These are phyloP conservation scores for Inonotus obliquus DNA, from an alignment of 1,284 basidiomycete genomes.

Conservation along the genomic window DNA sequence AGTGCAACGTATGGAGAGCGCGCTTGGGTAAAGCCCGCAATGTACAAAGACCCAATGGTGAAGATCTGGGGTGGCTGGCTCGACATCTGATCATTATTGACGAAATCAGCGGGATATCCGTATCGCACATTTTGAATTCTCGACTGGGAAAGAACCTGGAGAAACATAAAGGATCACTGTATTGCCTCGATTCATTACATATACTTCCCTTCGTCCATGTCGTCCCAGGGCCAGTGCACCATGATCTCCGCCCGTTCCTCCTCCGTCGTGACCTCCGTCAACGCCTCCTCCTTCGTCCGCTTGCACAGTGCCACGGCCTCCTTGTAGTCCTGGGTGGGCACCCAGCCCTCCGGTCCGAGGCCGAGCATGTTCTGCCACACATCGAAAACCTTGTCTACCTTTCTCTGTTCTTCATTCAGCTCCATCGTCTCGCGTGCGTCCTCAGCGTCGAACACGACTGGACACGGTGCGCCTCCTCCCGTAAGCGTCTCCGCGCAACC, in stretches of 20 bases:
- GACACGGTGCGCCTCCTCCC: slow-evolving; percentile 35
- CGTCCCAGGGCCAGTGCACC: slow-evolving; percentile 41
- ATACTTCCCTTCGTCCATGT: slow-evolving; percentile 43
- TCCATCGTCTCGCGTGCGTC: slow-evolving; percentile 37
- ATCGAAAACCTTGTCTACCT: slow-evolving; percentile 27
- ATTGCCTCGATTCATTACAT: slow-evolving; percentile 27
- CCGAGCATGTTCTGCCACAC: slow-evolving; percentile 24
- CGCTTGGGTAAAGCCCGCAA: background rate
- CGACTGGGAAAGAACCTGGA: background rate
- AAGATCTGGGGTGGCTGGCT: background rate
- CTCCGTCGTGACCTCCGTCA: slow-evolving; percentile 27
- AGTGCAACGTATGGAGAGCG: background rate
- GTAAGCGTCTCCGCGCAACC: slow-evolving; percentile 22
- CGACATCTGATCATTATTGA: background rate
- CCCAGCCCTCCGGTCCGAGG: slow-evolving; percentile 38
- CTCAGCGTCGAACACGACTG: slow-evolving; percentile 40
- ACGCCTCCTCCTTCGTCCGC: slow-evolving; percentile 31
- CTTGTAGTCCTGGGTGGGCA: slow-evolving; percentile 36
- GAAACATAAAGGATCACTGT: too few species aligned
- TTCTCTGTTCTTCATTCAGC: slow-evolving; percentile 29
- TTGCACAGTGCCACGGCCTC: slow-evolving; percentile 30
- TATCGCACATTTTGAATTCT: background rate
- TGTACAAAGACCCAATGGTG: background rate
- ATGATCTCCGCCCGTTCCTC: slow-evolving; percentile 31
- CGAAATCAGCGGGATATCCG: background rate